A percentile compares a stretch with the other conserved stretches of the same genome.
phyloP scores from a whole-genome alignment of 1,139 yeast species.

The Candida tetrigidarum region DNA sequence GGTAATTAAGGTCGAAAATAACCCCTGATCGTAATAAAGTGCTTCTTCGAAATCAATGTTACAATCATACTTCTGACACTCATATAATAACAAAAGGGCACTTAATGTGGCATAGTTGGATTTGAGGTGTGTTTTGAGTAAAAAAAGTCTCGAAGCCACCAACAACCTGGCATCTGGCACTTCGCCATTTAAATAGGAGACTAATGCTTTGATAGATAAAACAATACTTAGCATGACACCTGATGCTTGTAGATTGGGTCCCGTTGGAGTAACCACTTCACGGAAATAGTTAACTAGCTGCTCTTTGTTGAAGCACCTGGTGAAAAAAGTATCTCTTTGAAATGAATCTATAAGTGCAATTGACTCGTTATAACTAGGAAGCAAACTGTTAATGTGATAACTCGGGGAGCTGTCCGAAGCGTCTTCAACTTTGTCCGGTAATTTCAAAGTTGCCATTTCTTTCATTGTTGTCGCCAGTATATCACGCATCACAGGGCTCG shows the following conservation, averaged over 20 bases:
- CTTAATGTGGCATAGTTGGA: constrained; percentile 4
- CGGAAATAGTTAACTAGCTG: not conserved
- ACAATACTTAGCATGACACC: not conserved
- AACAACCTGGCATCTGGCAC: not conserved
- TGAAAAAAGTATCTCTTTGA: not conserved
- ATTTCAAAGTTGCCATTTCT: not conserved
- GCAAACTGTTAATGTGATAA: not conserved
- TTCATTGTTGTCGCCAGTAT: not conserved
- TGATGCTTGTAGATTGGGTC: not conserved
- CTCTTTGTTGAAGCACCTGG: not conserved
- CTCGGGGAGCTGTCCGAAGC: not conserved
- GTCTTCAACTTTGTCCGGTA: not conserved
- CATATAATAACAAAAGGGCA: constrained; percentile 3
- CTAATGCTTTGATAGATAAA: not conserved
- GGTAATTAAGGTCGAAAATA: constrained; percentile 1
- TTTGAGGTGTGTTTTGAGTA: not conserved
- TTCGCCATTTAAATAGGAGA: not conserved
- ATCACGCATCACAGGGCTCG: not conserved
- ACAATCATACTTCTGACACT: constrained; percentile 6
- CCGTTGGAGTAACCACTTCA: not conserved
- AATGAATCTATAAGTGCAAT: not conserved
- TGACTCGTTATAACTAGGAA: not conserved
- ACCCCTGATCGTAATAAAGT: constrained; percentile 5
- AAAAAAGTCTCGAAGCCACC: not conserved
- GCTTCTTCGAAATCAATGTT: constrained; percentile 9